Percentiles rank a stretch among this genome's conserved stretches.
phyloP scores from a whole-genome alignment of 148 eudicot genomes.

The Bassia scoparia region DNA sequence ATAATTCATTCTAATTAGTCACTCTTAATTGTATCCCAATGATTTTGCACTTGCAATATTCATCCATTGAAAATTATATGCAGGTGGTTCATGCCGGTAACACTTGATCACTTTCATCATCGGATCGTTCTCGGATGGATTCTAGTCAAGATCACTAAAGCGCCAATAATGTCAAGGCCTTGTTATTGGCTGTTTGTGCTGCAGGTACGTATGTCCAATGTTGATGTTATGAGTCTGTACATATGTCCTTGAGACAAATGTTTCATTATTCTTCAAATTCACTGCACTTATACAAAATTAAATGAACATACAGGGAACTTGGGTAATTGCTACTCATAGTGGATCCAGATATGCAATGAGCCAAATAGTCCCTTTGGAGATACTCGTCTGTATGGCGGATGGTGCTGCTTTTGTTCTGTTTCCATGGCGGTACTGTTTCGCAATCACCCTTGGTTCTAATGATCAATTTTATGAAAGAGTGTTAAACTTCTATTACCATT shows the following conservation, averaged over 20 bases:
- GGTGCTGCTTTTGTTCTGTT: conserved; percentile 52
- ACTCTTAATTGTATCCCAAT: no score
- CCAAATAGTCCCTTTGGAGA: conserved; percentile 56
- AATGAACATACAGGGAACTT: conserved; percentile 53
- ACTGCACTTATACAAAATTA: no score
- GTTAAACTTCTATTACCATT: no score
- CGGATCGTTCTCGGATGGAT: conserved; percentile 62
- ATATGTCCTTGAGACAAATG: no score
- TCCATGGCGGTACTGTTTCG: conserved; percentile 44
- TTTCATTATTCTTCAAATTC: no score
- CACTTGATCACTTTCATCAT: conserved; percentile 51
- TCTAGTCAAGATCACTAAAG: conserved; percentile 44
- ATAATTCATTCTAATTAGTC: no score
- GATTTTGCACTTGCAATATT: no score
- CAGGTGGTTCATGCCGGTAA: conserved; percentile 77
- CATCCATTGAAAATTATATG: neutral
- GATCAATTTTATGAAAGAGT: no score
- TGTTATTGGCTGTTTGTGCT: conserved; percentile 51
- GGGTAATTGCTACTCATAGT: conserved; percentile 58
- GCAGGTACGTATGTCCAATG: no score
- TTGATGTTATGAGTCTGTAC: no score
- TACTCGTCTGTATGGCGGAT: conserved; percentile 33
- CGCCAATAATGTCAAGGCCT: conserved; percentile 53
- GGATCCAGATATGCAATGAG: conserved; percentile 57
- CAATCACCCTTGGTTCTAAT: no score